A percentile compares a stretch with the other conserved stretches of the same genome.
phyloP scores from a whole-genome alignment of 1,284 basidiomycete genomes.

The Apiotrichum gracile region DNA sequence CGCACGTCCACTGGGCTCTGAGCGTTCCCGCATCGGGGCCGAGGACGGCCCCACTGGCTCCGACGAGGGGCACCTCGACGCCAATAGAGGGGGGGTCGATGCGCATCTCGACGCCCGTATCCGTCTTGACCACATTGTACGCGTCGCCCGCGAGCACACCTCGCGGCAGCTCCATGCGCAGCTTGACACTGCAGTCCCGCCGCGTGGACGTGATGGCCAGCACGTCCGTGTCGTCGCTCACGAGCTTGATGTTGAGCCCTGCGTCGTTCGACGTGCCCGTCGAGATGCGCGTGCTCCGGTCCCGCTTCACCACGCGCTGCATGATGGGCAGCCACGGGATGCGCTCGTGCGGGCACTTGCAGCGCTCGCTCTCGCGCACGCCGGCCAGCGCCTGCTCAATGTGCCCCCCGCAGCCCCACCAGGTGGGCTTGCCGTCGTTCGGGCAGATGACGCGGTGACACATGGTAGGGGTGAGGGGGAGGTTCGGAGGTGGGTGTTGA shows the following conservation, averaged over 20 bases:
- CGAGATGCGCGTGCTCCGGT: background rate
- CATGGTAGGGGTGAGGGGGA: background rate
- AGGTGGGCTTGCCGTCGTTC: background rate
- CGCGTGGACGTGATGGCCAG: background rate
- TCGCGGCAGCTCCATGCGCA: background rate
- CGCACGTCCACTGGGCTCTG: background rate
- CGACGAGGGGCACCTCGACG: background rate
- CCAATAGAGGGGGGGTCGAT: background rate
- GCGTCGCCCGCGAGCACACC: background rate
- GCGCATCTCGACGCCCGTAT: background rate
- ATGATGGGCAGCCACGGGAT: conserved; percentile 32
- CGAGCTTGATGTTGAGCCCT: background rate
- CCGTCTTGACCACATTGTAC: background rate
- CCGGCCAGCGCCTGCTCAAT: conserved; percentile 27
- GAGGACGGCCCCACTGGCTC: background rate
- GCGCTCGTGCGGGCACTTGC: conserved; percentile 40
- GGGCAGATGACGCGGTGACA: background rate
- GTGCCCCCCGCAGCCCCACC: conserved; percentile 1
- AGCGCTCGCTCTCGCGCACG: conserved; percentile 31
- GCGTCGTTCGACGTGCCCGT: background rate
- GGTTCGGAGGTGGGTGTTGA: too few relatives aligned
- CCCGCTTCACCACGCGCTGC: conserved; percentile 31
- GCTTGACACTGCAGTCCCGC: background rate
- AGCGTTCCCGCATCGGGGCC: background rate
- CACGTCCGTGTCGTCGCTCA: background rate